A percentile compares a stretch with the other conserved stretches of the same genome.
Evolutionary conservation across 371 early-diverging fungal species (phyloP).

Genomic region (Mucor saturninus): DNA sequence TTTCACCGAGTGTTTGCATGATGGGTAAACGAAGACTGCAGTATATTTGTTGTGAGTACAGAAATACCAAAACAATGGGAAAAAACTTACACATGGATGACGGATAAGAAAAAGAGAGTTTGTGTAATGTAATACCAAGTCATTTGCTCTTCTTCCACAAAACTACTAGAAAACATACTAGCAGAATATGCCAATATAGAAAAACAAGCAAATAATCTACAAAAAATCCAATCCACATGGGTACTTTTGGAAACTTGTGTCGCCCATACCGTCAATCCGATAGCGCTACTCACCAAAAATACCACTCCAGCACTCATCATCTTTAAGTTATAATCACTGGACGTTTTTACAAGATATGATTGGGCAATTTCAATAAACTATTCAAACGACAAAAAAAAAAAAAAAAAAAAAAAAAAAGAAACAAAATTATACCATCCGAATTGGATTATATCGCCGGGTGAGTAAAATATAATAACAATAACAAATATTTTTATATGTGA

Average conservation of each 20-base stretch:
- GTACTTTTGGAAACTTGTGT: neutral
- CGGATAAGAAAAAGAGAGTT: slow-evolving; percentile 54
- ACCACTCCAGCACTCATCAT: slow-evolving; percentile 56
- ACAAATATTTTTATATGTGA: neutral
- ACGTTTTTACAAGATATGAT: slow-evolving; percentile 51
- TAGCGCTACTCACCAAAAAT: slow-evolving; percentile 21
- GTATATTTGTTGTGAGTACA: neutral
- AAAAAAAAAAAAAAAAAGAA: no score
- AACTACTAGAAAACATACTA: slow-evolving; percentile 73
- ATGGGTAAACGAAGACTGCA: slow-evolving; percentile 9
- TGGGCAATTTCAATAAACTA: slow-evolving; percentile 57
- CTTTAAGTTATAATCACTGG: slow-evolving; percentile 58
- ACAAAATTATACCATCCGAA: neutral
- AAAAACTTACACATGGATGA: slow-evolving; percentile 51
- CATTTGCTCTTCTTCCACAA: slow-evolving; percentile 80
- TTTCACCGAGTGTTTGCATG: neutral
- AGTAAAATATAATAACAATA: neutral
- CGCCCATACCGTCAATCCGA: slow-evolving; percentile 5
- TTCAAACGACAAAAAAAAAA: neutral
- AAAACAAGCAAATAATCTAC: slow-evolving; percentile 33
- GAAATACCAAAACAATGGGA: neutral
- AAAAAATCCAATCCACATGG: slow-evolving; percentile 13
- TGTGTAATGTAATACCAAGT: slow-evolving; percentile 77
- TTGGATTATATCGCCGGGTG: slow-evolving; percentile 4
- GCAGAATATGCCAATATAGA: slow-evolving; percentile 50